phyloP scores from a whole-genome alignment of 768 basidiomycete species.

The Lactifluus hygrophoroides region DNA sequence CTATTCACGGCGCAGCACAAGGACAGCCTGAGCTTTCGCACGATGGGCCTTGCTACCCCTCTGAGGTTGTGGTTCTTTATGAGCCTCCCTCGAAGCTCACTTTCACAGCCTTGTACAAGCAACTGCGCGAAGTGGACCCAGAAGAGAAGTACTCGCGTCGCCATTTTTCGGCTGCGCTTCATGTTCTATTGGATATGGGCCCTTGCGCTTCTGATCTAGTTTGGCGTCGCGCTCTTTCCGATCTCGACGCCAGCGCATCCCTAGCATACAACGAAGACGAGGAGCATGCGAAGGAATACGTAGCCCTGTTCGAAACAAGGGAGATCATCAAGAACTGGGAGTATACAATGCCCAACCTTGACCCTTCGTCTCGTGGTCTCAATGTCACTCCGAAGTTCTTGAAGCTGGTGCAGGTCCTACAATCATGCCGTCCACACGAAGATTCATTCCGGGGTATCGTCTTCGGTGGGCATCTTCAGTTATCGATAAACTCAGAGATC shows the following conservation, averaged over 20 bases:
- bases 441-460: slow-evolving; percentile 57
- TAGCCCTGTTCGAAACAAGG: slow-evolving; percentile 21
- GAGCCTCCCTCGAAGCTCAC: slow-evolving; percentile 30
- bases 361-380: slow-evolving; percentile 45
- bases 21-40: not conserved
- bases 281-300: slow-evolving; percentile 31
- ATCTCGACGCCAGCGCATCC: slow-evolving; percentile 26
- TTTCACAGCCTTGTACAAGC: slow-evolving; percentile 38
- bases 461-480: slow-evolving; percentile 38
- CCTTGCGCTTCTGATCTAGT: slow-evolving; percentile 60
- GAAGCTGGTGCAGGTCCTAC: slow-evolving; percentile 50
- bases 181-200: slow-evolving; percentile 48
- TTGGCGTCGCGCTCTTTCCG: slow-evolving; percentile 50
- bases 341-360: slow-evolving; percentile 55
- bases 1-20: not conserved
- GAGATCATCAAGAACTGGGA: slow-evolving; percentile 50
- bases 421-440: slow-evolving; percentile 43
- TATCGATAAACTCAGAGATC: not conserved
- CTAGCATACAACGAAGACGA: slow-evolving; percentile 25
- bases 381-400: slow-evolving; percentile 66
- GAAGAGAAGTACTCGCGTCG: slow-evolving; percentile 31
- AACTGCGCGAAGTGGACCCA: slow-evolving; percentile 39
- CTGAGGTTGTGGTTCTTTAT: slow-evolving; percentile 49
- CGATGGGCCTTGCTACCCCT: slow-evolving; percentile 24
- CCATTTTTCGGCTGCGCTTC: slow-evolving; percentile 40